These are phyloP conservation scores for Tausonia pullulans DNA, from an alignment of 1,284 basidiomycete genomes.

Conservation along the genomic window DNA sequence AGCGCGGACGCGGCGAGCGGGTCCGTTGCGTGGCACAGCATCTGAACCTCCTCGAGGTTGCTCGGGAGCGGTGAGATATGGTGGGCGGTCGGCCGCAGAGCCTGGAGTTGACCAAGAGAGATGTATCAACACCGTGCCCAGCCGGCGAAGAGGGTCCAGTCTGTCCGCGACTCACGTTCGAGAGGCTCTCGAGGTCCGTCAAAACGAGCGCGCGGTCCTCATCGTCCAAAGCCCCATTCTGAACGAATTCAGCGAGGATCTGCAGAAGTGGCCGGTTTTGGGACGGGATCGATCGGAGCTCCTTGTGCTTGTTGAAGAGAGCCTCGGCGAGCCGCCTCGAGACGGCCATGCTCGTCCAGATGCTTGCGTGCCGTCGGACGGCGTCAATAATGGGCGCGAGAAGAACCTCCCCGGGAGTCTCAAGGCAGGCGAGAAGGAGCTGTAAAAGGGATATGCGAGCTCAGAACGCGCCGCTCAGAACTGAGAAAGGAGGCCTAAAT, in stretches of 20 bases:
- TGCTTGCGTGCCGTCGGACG: background rate
- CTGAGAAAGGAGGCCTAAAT: background rate
- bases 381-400: conserved; percentile 6
- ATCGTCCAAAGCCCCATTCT: background rate
- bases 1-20: conserved; percentile 4
- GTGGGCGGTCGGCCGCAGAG: too few relatives aligned
- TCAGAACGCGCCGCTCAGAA: background rate
- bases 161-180: conserved; percentile 3
- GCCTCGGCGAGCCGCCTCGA: conserved; percentile 4
- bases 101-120: too few relatives aligned
- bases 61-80: background rate
- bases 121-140: background rate
- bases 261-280: conserved; percentile 1
- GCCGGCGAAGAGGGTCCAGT: background rate
- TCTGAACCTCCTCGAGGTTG: conserved; percentile 9
- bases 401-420: background rate
- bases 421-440: conserved; percentile 9
- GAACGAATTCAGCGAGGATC: background rate
- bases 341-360: conserved; percentile 14
- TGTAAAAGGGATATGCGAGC: background rate
- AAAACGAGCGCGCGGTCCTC: background rate
- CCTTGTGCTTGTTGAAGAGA: conserved; percentile 11
- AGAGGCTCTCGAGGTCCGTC: conserved; percentile 1
- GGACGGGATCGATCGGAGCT: background rate
- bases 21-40: conserved; percentile 6